A percentile compares a stretch with the other conserved stretches of the same genome.
Evolutionary conservation across 208 protist species (phyloP).

Genomic region (Wallacemonas collosoma): DNA sequence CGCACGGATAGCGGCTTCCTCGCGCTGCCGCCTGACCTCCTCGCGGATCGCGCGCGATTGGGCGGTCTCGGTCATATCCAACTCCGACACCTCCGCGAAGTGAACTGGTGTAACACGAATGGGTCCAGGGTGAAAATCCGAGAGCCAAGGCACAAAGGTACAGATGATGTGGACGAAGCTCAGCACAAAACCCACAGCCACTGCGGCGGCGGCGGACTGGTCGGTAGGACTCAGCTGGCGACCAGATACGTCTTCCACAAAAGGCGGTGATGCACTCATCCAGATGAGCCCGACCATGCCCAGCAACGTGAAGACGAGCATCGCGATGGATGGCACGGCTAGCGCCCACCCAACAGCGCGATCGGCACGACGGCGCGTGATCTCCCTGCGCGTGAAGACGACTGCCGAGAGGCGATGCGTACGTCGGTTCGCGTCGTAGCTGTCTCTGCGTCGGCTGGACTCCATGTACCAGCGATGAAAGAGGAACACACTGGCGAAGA

Average conservation of each 20-base stretch:
- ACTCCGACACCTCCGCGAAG: neutral
- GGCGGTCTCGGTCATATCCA: neutral
- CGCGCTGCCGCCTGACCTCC: constrained; percentile 4
- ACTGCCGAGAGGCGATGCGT: constrained; percentile 9
- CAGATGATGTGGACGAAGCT: neutral
- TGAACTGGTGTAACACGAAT: neutral
- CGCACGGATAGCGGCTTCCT: constrained; percentile 2
- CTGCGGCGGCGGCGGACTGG: neutral
- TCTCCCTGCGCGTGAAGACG: constrained; percentile 10
- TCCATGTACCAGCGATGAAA: constrained; percentile 6
- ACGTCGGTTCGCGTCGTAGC: neutral
- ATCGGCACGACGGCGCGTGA: neutral
- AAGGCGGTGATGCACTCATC: neutral
- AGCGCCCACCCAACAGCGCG: neutral
- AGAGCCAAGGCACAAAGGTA: neutral
- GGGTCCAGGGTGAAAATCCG: neutral
- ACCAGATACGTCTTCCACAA: neutral
- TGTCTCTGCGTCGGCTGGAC: neutral
- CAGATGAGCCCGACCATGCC: neutral
- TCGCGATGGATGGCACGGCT: neutral
- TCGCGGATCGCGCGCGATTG: constrained; percentile 10
- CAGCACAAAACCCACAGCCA: neutral
- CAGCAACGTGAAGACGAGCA: neutral
- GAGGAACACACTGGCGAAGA: neutral
- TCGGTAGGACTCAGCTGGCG: neutral